phyloP scores from a whole-genome alignment of 345 rosid genomes.

The Eucalyptus regnans region DNA sequence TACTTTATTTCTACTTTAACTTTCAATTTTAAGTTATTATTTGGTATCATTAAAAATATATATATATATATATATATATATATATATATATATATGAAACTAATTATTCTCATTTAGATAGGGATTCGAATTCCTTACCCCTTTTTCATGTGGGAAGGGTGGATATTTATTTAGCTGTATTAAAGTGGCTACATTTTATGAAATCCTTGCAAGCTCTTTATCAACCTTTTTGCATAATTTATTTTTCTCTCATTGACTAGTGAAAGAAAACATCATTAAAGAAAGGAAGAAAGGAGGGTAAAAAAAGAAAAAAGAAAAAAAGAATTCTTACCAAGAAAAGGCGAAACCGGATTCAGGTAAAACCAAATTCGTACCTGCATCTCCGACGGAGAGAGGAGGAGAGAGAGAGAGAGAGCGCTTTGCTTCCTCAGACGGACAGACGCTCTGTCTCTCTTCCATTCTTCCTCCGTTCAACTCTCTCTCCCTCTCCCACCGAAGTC shows the following conservation, averaged over 20 bases:
- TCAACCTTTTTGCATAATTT: not conserved
- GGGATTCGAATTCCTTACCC: too few relatives aligned
- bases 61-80: too few relatives aligned
- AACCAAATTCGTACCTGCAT: not conserved
- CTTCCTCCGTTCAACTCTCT: not conserved
- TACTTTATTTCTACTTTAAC: too few relatives aligned
- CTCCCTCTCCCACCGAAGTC: not conserved
- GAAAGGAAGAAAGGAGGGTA: not conserved
- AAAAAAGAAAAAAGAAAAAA: rapidly evolving
- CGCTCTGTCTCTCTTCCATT: not conserved
- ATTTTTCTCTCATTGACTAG: not conserved
- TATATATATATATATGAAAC: too few relatives aligned
- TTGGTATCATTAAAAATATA: too few relatives aligned
- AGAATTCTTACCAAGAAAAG: not conserved
- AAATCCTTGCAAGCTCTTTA: not conserved
- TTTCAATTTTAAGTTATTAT: too few relatives aligned
- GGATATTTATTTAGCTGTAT: too few relatives aligned
- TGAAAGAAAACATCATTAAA: not conserved
- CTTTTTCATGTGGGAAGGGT: too few relatives aligned
- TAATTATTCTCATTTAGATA: rapidly evolving
- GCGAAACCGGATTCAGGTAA: not conserved
- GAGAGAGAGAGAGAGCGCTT: not conserved
- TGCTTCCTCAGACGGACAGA: not conserved
- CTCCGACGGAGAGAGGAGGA: not conserved
- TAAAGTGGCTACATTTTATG: not conserved